Percentiles rank a stretch among this genome's conserved stretches.
Conservation (phyloP, 306 rosid genomes). For the Fragaria iinumae region DNA sequence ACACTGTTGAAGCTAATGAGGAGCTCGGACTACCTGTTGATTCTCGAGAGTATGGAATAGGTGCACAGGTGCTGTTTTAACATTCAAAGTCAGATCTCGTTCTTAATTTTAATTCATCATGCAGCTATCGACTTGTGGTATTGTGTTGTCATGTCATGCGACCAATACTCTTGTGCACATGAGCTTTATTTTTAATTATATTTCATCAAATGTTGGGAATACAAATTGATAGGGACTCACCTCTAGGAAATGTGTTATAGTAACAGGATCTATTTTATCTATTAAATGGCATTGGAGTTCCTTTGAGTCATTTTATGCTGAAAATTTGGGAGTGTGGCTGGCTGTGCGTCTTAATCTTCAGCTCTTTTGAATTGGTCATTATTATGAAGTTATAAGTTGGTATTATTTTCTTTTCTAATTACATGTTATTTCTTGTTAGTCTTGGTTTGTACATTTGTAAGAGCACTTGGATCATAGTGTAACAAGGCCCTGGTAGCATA, state of each 20-base stretch:
- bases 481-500: not conserved
- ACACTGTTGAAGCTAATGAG: conserved; percentile 92
- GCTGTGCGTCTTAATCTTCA: not conserved
- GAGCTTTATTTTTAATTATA: not conserved
- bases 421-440: not conserved
- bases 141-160: not conserved
- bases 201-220: not conserved
- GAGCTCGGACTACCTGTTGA: conserved; percentile 94
- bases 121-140: not conserved
- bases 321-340: not conserved
- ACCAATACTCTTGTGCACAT: not conserved
- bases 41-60: conserved; percentile 94
- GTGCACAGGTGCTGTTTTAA: conserved; percentile 72
- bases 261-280: not conserved
- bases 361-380: not conserved
- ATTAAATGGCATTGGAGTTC: not conserved
- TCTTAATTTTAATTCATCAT: not conserved
- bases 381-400: not conserved
- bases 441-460: conserved; percentile 1
- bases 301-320: not conserved
- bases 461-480: not conserved
- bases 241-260: not conserved
- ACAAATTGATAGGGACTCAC: not conserved
- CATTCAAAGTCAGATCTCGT: not conserved
- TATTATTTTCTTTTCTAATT: not conserved